Evolutionary conservation across 2,329 filamentous ascomycete genomes (phyloP), one percentile per base, ranked within the genome.

Genomic region (Cercospora nicotianae): DNA sequence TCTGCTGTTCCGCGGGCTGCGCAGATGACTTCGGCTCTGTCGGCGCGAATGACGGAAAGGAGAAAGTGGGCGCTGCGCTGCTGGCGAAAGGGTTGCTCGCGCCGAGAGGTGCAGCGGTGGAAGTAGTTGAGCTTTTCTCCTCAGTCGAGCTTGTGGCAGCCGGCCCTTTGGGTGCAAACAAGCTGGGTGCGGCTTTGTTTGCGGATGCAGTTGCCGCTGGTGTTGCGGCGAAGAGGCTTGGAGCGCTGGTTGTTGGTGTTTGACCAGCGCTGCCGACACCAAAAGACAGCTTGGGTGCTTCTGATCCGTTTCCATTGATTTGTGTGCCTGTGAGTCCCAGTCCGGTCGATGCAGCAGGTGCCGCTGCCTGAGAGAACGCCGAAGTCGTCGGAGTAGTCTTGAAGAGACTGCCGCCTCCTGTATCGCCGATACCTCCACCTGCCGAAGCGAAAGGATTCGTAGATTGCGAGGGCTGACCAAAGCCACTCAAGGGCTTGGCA

Each of bases 401-500:
- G 33, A 64, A 64, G 30, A 42, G 51, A 30, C 26, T 58, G 62
- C 53, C 58, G 45, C 42, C 45, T 10, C 28, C 26, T 26, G 30
- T 20, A 9, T 59, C 18, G n/a, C 55, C 30, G 16, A n/a, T 8
- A 12, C n/a, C 16, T 36, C 28, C 62, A 36, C 60, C 39, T 58
- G 65, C 65, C 5, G 63, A 31, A 8, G 60, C 63, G 51, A 69
- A 69, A 13, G 61, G 67, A 59, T 60, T 59, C 23, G 61, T 59
- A 5, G 57, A 5, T 33, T 64, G 62, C 16, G 64, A 64, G 20
- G 70, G 67, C 60, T 69, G 64, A 31, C 70, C 68, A 48, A 69
- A 67, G 4, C 39, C 64, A 33, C 65, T 70, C 3, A 64, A 65
- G 18, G 70, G 64, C 60, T 72, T 69, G 16, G 65, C 64, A 60